Conservation (phyloP, 345 rosid species). For the Bruguiera sexangula region DNA sequence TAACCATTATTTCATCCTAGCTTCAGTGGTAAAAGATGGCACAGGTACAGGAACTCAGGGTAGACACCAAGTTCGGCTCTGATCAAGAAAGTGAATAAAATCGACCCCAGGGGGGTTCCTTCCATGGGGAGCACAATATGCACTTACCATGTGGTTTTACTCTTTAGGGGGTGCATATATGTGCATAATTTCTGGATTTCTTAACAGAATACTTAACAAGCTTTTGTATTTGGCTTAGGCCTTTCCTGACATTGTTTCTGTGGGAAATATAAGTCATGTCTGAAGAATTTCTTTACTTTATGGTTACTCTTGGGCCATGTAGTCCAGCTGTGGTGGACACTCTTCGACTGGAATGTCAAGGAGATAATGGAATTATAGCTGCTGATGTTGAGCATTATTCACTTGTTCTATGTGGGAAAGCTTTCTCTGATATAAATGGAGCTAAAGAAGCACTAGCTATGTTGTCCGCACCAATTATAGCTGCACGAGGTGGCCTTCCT, state of each 20-base stretch:
- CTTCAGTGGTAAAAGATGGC: no score
- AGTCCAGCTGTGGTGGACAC: slow-evolving; percentile 18
- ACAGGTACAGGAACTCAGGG: no score
- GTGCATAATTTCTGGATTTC: no score
- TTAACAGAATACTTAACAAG: background rate
- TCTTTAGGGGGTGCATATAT: no score
- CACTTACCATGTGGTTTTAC: no score
- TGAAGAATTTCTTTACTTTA: background rate
- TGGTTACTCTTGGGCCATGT: background rate
- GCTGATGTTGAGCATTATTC: slow-evolving; percentile 36
- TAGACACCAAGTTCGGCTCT: no score
- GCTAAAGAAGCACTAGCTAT: slow-evolving; percentile 25
- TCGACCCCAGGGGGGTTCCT: no score
- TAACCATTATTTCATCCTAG: no score
- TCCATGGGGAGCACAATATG: no score
- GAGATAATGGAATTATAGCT: slow-evolving; percentile 29
- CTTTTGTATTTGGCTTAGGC: background rate
- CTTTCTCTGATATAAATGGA: slow-evolving; percentile 31
- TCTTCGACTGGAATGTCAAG: slow-evolving; percentile 30
- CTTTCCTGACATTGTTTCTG: background rate
- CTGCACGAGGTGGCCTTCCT: slow-evolving; percentile 34
- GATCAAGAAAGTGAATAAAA: no score
- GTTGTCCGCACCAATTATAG: slow-evolving; percentile 33
- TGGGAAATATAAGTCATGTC: background rate
- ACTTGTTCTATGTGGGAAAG: slow-evolving; percentile 33